phyloP scores from a whole-genome alignment of 2,329 filamentous ascomycete genomes.

The Graphiopsis chlorocephala region DNA sequence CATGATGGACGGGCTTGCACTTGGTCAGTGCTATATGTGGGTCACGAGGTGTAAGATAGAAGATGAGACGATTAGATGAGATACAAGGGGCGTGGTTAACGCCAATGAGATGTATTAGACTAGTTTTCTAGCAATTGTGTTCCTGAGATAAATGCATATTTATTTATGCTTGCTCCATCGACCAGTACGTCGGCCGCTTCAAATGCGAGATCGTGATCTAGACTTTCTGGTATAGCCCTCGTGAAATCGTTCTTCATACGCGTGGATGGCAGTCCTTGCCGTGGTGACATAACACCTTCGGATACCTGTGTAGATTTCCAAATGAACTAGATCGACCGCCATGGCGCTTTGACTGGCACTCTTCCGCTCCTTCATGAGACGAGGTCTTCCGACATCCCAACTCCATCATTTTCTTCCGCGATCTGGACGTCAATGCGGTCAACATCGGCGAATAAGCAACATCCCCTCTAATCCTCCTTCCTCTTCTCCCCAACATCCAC shows the following conservation, averaged over 20 bases:
- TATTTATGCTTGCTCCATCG: not conserved
- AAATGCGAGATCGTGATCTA: not conserved
- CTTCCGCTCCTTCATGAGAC: not conserved
- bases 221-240: not conserved
- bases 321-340: not conserved
- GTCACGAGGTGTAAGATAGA: not conserved
- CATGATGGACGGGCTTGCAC: not conserved
- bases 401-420: not conserved
- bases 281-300: not conserved
- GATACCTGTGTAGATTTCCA: not conserved
- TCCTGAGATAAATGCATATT: not conserved
- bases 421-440: not conserved
- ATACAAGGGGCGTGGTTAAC: not conserved
- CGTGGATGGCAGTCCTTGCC: not conserved
- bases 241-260: not conserved
- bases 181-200: not conserved
- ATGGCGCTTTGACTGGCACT: not conserved
- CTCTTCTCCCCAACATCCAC: slow-evolving; percentile 32
- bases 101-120: not conserved
- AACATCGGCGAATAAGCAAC: not conserved
- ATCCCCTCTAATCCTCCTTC: slow-evolving; percentile 35
- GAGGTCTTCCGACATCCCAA: not conserved
- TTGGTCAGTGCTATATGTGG: not conserved
- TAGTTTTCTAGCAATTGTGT: not conserved
- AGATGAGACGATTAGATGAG: not conserved